A percentile compares a stretch with the other conserved stretches of the same genome.
phyloP scores from a whole-genome alignment of 805 yeast genomes.

The Starmerella davenportii region DNA sequence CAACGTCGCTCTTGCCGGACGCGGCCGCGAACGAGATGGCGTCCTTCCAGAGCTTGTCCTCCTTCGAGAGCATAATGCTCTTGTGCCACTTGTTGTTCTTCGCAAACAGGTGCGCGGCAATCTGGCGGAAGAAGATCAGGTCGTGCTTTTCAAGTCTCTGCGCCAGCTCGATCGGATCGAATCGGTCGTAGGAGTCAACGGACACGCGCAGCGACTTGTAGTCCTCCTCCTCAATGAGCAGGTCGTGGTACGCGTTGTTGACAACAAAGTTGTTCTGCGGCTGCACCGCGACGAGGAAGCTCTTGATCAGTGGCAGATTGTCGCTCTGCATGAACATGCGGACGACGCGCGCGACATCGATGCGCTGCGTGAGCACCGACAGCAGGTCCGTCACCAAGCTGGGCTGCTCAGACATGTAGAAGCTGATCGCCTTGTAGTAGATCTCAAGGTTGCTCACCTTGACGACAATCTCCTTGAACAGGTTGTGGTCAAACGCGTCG shows the following conservation, averaged over 20 bases:
- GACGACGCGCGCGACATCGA: conserved; percentile 88
- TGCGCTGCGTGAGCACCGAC: conserved; percentile 66
- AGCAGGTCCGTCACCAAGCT: conserved; percentile 73
- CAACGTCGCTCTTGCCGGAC: conserved; percentile 61
- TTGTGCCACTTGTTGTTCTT: conserved; percentile 87
- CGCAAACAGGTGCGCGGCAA: conserved; percentile 84
- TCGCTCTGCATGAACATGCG: conserved; percentile 88
- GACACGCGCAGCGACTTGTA: conserved; percentile 73
- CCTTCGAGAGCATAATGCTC: conserved; percentile 71
- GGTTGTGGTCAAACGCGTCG: conserved; percentile 78
- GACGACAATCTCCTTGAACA: conserved; percentile 85
- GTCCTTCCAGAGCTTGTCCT: conserved; percentile 87
- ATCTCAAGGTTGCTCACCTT: conserved; percentile 93
- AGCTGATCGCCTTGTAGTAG: conserved; percentile 91
- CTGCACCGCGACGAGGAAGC: conserved; percentile 81
- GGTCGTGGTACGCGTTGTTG: conserved; percentile 85
- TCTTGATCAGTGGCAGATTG: conserved; percentile 87
- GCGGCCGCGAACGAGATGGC: conserved; percentile 81
- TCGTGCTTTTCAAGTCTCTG: conserved; percentile 83
- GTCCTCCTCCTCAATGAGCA: conserved; percentile 92
- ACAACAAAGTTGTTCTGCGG: conserved; percentile 80
- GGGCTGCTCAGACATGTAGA: conserved; percentile 84
- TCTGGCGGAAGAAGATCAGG: conserved; percentile 81
- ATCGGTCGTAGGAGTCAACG: conserved; percentile 78
- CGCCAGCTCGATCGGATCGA: conserved; percentile 83